These are phyloP conservation scores for Chlamydomonas sphaeroides DNA, from an alignment of 139 green algal genomes.

Conservation along the genomic window DNA sequence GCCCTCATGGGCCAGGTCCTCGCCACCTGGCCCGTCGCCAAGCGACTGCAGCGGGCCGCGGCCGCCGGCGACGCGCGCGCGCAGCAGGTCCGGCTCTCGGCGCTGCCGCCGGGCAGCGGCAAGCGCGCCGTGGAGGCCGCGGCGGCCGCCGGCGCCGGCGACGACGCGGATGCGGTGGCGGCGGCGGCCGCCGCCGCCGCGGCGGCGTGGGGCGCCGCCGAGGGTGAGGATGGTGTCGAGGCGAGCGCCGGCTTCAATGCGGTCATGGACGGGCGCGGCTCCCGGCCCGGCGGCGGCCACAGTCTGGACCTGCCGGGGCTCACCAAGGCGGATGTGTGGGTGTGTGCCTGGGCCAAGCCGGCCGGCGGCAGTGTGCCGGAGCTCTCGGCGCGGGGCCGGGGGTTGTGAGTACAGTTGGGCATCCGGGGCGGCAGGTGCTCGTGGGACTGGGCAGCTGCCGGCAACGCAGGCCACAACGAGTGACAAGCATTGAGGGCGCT, in stretches of 20 bases:
- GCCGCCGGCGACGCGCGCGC: not conserved
- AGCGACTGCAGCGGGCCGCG: conserved; percentile 7
- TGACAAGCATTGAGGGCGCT: too few relatives aligned
- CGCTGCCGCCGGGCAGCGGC: not conserved
- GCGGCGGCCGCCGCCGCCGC: not conserved
- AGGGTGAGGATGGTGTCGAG: not conserved
- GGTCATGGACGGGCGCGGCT: not conserved
- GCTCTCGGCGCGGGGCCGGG: too few relatives aligned
- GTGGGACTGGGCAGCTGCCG: too few relatives aligned
- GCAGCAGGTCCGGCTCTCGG: conserved; percentile 1
- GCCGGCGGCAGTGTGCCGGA: too few relatives aligned
- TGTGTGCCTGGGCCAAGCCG: not conserved
- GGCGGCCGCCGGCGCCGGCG: not conserved
- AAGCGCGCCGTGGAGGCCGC: not conserved
- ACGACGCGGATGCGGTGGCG: not conserved
- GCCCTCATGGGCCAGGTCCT: conserved; percentile 31
- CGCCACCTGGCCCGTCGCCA: not conserved
- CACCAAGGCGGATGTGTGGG: conserved; percentile 3
- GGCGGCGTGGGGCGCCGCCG: not conserved
- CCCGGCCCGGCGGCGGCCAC: not conserved
- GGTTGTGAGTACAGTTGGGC: too few relatives aligned
- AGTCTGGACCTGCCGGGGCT: not conserved
- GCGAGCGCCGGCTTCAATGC: not conserved
- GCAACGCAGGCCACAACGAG: too few relatives aligned
- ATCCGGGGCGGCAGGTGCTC: too few relatives aligned